Evolutionary conservation across 352 stramenopile species (phyloP).

Genomic region (Pythium brassicae): DNA sequence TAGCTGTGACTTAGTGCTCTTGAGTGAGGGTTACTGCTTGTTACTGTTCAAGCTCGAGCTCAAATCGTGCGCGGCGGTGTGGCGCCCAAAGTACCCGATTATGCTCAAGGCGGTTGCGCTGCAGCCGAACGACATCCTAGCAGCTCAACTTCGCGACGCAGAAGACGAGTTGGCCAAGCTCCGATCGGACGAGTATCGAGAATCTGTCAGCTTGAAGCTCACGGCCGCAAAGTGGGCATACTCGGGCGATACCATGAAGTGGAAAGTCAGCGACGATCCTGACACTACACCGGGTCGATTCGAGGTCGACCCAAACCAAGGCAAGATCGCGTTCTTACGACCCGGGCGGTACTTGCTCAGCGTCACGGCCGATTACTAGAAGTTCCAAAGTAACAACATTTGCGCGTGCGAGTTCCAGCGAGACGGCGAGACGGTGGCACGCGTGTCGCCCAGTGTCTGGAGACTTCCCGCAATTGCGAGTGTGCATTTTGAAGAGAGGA

Average conservation of each 20-base stretch:
- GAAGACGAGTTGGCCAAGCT: constrained; percentile 1
- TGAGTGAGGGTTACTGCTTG: neutral
- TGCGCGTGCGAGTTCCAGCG: neutral
- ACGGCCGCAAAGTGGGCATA: neutral
- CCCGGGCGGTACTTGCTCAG: neutral
- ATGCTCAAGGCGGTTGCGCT: neutral
- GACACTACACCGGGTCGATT: neutral
- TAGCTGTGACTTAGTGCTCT: neutral
- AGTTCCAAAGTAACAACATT: neutral
- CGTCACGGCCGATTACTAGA: neutral
- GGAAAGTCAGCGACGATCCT: neutral
- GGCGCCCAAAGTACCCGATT: constrained; percentile 1
- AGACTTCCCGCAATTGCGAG: neutral
- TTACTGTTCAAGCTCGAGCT: neutral
- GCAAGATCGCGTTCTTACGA: neutral
- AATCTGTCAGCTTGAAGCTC: neutral
- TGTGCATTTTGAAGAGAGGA: neutral
- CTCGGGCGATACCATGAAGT: neutral
- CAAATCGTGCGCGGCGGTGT: neutral
- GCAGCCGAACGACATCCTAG: constrained; percentile 2
- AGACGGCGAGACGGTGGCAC: neutral
- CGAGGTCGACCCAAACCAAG: neutral
- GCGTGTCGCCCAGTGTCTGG: no score
- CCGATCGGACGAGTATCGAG: neutral
- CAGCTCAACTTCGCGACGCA: constrained; percentile 1